Conservation (phyloP, 163 green algal genomes). For the Scenedesmus sp. region DNA sequence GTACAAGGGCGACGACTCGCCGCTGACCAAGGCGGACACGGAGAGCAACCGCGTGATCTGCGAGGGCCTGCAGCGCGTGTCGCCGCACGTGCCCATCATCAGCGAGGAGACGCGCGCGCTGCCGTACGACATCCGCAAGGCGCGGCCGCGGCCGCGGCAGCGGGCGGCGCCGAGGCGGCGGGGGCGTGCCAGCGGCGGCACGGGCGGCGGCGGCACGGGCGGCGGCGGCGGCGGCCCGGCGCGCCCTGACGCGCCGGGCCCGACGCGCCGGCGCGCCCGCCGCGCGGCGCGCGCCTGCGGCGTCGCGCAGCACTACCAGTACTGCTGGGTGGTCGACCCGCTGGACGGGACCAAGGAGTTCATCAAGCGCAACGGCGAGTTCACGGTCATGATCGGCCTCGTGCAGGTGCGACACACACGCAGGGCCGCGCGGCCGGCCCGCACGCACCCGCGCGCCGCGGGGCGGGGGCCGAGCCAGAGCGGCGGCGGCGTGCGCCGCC, state of each 20-base stretch:
- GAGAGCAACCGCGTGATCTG: slow-evolving; percentile 87
- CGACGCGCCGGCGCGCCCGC: no score
- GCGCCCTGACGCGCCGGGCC: no score
- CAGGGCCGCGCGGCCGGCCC: no score
- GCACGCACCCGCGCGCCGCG: no score
- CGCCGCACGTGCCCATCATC: slow-evolving; percentile 81
- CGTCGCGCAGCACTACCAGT: slow-evolving; percentile 68
- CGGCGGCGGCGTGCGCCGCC: no score
- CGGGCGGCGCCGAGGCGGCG: no score
- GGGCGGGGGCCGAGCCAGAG: no score
- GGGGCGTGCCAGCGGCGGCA: no score
- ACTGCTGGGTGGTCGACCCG: slow-evolving; percentile 88
- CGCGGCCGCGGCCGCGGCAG: no score
- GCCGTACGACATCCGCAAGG: slow-evolving; percentile 62
- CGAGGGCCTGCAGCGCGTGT: slow-evolving; percentile 56
- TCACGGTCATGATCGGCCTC: slow-evolving; percentile 86
- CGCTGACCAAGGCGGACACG: slow-evolving; percentile 81
- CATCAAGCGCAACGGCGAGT: slow-evolving; percentile 81
- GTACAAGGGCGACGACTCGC: slow-evolving; percentile 79
- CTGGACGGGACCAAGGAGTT: slow-evolving; percentile 94
- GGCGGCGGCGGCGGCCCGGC: no score
- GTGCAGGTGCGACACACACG: slow-evolving; percentile 43
- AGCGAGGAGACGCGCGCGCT: slow-evolving; percentile 77
- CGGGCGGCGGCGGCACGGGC: no score
- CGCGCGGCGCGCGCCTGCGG: no score